These are phyloP conservation scores for Saturnispora serradocipensis DNA, from an alignment of 805 yeast species.

Conservation along the genomic window DNA sequence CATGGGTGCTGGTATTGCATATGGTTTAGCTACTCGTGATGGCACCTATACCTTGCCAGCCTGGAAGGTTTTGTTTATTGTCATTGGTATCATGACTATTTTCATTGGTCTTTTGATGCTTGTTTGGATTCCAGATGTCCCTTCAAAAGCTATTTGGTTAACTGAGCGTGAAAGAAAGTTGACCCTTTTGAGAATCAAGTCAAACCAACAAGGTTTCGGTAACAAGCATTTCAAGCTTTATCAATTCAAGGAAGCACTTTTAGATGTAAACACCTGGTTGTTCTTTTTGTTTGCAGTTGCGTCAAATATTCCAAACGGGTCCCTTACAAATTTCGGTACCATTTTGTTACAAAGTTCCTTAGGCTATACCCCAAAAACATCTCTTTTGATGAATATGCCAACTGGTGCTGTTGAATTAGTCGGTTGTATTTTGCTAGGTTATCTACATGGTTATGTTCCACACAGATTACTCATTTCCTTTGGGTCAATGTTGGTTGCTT, in stretches of 20 bases:
- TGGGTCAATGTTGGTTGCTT: conserved; percentile 11
- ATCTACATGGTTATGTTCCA: background rate
- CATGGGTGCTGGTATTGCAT: conserved; percentile 45
- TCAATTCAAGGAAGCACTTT: conserved; percentile 48
- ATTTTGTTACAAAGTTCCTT: conserved; percentile 18
- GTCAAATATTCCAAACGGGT: conserved; percentile 51
- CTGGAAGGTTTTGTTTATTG: conserved; percentile 54
- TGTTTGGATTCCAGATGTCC: conserved; percentile 32
- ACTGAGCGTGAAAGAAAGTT: conserved; percentile 30
- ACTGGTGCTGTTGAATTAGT: conserved; percentile 18
- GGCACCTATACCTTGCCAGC: conserved; percentile 27
- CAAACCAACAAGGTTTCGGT: conserved; percentile 30
- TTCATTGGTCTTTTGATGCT: conserved; percentile 38
- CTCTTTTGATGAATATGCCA: conserved; percentile 14
- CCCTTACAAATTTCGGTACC: conserved; percentile 43
- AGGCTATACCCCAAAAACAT: conserved; percentile 11
- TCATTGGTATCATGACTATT: conserved; percentile 52
- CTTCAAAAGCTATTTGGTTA: conserved; percentile 28
- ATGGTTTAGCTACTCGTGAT: conserved; percentile 29
- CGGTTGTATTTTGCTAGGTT: background rate
- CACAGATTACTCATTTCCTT: conserved; percentile 19
- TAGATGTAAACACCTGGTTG: conserved; percentile 44
- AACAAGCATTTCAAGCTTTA: conserved; percentile 33
- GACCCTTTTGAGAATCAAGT: conserved; percentile 24
- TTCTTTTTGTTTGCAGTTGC: conserved; percentile 37